These are phyloP conservation scores for Luvunga scandens DNA, from an alignment of 345 rosid species.

Conservation along the genomic window DNA sequence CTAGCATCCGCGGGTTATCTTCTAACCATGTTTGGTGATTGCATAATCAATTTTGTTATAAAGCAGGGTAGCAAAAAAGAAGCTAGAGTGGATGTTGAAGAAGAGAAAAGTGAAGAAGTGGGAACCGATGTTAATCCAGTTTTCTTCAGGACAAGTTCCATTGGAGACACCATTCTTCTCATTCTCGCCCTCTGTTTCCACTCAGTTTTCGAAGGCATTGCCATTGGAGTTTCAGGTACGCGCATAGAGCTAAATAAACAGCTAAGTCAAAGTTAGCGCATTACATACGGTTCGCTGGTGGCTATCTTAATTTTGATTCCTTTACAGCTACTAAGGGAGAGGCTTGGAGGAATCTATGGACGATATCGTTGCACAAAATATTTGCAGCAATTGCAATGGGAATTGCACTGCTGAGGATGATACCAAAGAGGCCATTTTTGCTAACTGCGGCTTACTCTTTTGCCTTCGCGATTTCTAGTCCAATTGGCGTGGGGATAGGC, in stretches of 20 bases:
- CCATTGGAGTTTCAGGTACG: constrained; percentile 76
- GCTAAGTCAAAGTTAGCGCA: too few relatives aligned
- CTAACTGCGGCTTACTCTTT: constrained; percentile 59
- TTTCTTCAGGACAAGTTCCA: constrained; percentile 39
- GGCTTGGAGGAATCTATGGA: constrained; percentile 91
- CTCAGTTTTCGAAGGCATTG: constrained; percentile 86
- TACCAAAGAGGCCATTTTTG: constrained; percentile 75
- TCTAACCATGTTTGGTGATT: constrained; percentile 80
- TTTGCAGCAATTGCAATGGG: constrained; percentile 91
- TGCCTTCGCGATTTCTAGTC: constrained; percentile 78
- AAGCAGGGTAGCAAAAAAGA: constrained; percentile 14
- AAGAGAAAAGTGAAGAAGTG: constrained; percentile 22
- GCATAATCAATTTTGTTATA: constrained; percentile 39
- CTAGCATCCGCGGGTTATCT: constrained; percentile 66
- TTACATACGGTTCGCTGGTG: too few relatives aligned
- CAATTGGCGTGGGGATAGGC: constrained; percentile 78
- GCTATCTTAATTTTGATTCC: neutral
- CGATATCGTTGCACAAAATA: constrained; percentile 75
- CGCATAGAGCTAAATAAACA: neutral
- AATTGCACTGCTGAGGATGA: constrained; percentile 72
- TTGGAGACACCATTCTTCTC: constrained; percentile 72
- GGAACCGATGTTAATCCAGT: constrained; percentile 28
- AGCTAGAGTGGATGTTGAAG: constrained; percentile 31
- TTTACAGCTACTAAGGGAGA: constrained; percentile 45
- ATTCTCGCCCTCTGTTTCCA: constrained; percentile 78